Conservation (phyloP, 2,329 filamentous ascomycete genomes). For the Apiospora saccharicola region DNA sequence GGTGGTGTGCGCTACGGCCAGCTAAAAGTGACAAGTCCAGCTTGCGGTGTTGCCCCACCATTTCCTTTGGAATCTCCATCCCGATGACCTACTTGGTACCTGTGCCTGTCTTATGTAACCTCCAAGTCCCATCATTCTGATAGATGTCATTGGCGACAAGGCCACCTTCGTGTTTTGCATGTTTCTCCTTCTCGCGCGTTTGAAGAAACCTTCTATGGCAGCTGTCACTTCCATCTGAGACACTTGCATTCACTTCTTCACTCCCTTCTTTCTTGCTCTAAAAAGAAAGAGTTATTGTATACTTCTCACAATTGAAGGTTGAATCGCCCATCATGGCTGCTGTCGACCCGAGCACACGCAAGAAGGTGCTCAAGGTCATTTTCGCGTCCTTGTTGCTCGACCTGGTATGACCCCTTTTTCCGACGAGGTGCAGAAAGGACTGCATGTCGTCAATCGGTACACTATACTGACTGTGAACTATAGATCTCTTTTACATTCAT, state of each 20-base stretch:
- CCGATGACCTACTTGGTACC: neutral
- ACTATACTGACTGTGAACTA: neutral
- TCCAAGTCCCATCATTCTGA: neutral
- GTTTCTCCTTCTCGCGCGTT: neutral
- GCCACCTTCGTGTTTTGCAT: neutral
- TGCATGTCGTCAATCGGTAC: slow-evolving; percentile 1
- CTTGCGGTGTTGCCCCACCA: neutral
- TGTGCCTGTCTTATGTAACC: slow-evolving; percentile 5
- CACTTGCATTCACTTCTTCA: neutral
- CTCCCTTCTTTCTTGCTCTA: neutral
- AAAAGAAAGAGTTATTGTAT: neutral
- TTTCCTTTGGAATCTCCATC: neutral
- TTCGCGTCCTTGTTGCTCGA: slow-evolving; percentile 90
- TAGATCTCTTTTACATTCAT: slow-evolving; percentile 99
- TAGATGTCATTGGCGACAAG: slow-evolving; percentile 17
- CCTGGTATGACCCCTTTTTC: slow-evolving; percentile 65
- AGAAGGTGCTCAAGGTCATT: slow-evolving; percentile 84
- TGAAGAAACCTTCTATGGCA: neutral
- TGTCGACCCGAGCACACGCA: slow-evolving; percentile 60
- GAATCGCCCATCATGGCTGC: slow-evolving; percentile 24
- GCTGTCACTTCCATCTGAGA: slow-evolving; percentile 5
- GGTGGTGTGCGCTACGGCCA: neutral
- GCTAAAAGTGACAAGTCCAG: neutral
- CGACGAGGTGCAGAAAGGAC: neutral
- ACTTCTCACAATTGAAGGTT: neutral